Percentiles rank a stretch among this genome's conserved stretches.
These are phyloP conservation scores for Mrakia hoshinonis DNA, from an alignment of 768 basidiomycete species.

Conservation along the genomic window DNA sequence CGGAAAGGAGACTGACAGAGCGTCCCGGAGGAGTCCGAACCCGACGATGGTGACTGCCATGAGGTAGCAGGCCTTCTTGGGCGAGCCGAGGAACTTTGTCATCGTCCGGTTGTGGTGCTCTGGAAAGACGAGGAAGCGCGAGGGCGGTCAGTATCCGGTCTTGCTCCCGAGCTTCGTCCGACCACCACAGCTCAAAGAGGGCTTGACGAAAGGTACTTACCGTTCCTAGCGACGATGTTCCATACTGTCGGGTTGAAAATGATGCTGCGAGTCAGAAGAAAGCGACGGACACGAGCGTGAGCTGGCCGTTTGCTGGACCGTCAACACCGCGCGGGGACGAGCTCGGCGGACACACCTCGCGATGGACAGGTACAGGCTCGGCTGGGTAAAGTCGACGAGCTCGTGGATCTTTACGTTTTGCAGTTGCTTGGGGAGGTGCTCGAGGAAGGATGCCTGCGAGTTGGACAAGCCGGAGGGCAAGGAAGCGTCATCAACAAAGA, in stretches of 20 bases:
- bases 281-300: neutral
- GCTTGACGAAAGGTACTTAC: constrained; percentile 46
- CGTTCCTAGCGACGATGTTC: constrained; percentile 91
- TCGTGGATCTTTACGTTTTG: constrained; percentile 11
- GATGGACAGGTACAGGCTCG: constrained; percentile 59
- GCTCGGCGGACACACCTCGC: constrained; percentile 32
- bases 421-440: neutral
- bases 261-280: constrained; percentile 45
- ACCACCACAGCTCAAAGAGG: neutral
- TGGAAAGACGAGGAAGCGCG: constrained; percentile 34
- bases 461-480: neutral
- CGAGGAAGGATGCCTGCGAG: neutral
- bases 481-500: constrained; percentile 7
- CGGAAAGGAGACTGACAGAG: constrained; percentile 53
- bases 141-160: neutral
- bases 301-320: neutral
- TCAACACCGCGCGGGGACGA: neutral
- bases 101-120: constrained; percentile 80
- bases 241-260: constrained; percentile 88
- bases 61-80: constrained; percentile 72
- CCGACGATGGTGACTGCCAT: constrained; percentile 75
- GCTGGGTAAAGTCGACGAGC: constrained; percentile 54
- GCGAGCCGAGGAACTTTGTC: constrained; percentile 68
- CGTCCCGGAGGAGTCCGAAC: constrained; percentile 76
- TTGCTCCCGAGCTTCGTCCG: neutral